These are phyloP conservation scores for Mortierella sp. DNA, from an alignment of 371 early-diverging fungal genomes.

Conservation along the genomic window DNA sequence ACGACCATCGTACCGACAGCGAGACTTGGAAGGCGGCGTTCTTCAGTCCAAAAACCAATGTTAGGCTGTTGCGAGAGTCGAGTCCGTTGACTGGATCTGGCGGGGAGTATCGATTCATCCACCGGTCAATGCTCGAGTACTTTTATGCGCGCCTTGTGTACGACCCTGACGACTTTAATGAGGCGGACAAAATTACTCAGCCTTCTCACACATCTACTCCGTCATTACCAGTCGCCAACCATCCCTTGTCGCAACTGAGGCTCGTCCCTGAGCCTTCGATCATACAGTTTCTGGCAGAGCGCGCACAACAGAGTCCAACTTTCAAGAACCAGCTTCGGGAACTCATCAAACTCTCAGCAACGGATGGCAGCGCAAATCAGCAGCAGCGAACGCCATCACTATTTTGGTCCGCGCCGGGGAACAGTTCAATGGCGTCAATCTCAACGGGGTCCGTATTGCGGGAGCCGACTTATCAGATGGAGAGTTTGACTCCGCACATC, in stretches of 20 bases:
- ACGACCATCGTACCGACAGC: background rate
- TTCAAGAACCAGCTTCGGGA: constrained; percentile 10
- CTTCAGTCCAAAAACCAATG: background rate
- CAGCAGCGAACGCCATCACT: constrained; percentile 17
- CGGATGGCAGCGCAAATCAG: background rate
- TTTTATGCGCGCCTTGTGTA: background rate
- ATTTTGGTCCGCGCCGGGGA: constrained; percentile 12
- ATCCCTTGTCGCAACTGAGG: background rate
- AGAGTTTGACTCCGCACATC: background rate
- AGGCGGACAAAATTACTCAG: too few species aligned
- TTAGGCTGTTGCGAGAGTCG: constrained; percentile 3
- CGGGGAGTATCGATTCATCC: constrained; percentile 17
- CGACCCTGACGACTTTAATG: background rate
- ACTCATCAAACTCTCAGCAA: constrained; percentile 11
- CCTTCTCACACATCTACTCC: too few species aligned
- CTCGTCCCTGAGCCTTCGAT: constrained; percentile 2
- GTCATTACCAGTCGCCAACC: too few species aligned
- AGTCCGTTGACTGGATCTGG: constrained; percentile 15
- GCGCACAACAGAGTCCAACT: background rate
- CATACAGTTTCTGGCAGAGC: constrained; percentile 11
- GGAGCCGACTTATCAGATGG: constrained; percentile 2
- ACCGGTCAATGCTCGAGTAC: constrained; percentile 18
- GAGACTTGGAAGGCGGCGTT: constrained; percentile 12
- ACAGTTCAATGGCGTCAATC: constrained; percentile 6
- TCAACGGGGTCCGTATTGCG: constrained; percentile 9